Base-by-base conservation (phyloP, 31 red algal genomes). In the Asparagopsis taxiformis region DNA sequence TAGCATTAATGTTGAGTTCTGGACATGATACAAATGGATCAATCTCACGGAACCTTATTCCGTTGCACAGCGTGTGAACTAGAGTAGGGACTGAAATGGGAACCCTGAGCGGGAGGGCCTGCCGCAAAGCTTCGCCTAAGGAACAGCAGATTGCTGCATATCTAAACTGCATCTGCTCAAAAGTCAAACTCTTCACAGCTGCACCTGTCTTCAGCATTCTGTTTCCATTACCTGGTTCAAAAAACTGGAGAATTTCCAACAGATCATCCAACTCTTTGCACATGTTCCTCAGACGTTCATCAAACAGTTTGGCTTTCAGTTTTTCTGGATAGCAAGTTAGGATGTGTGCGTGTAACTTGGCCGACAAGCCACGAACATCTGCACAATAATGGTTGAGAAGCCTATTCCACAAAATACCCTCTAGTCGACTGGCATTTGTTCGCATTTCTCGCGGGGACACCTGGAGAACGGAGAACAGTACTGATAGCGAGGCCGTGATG, bases 231-330 rank as follows among this genome's bases (percentile, higher is more conserved):
- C 8, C 4, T 29, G 60, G 31, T 7, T 8, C 20, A 64, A 64
- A 64, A 29, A 35, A 10, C 7, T 64, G 7, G 5, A 64, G 7
- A 64, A 64, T 32, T 3, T 36, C 31, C 30, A 64, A 5, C 26
- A 64, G 26, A n/a, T 38, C 60, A 35, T 64, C 30, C 22, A 64
- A 36, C 33, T 64, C 31, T 38, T 30, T 64, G 31, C 60, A 64
- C 20, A 7, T 29, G 3, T 6, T 13, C 33, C 34, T 30, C 13
- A 35, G 4, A 3, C 60, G 26, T 5, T 37, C 60, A 35, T 64
- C 20, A 29, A 64, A 64, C 13, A 38, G 7, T 64, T 64, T 38
- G 26, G 17, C 23, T 36, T 38, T 64, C 9, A 37, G 28, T 38
- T 64, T 64, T 29, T 64, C 60, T 36, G 60, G 33, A 35, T 29